Conservation (phyloP, 1,284 basidiomycete species). For the Melanopsichium pennsylvanicum region DNA sequence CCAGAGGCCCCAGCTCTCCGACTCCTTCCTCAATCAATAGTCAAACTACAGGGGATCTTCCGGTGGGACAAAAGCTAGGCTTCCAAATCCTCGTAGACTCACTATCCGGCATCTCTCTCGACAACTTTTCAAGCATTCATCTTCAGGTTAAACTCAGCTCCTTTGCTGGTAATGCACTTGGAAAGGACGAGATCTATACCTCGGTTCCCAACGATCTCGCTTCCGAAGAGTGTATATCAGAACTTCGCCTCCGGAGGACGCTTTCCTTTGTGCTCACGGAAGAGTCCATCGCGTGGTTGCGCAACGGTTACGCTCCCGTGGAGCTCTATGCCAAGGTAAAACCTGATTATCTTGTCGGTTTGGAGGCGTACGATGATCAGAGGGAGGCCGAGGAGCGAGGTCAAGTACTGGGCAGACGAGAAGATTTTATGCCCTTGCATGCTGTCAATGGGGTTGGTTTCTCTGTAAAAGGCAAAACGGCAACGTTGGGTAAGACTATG, state of each 20-base stretch:
- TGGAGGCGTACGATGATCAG: slow-evolving; percentile 47
- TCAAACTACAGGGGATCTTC: slow-evolving; percentile 15
- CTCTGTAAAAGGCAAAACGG: not conserved
- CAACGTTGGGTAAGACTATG: slow-evolving; percentile 28
- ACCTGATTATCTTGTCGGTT: slow-evolving; percentile 24
- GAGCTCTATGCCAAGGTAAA: slow-evolving; percentile 51
- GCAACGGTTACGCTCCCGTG: slow-evolving; percentile 35
- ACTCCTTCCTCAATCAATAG: slow-evolving; percentile 21
- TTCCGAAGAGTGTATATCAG: slow-evolving; percentile 26
- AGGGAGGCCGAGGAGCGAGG: slow-evolving; percentile 25
- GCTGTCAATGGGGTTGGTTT: slow-evolving; percentile 2
- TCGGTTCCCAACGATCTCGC: slow-evolving; percentile 50
- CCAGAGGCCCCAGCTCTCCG: slow-evolving; percentile 25
- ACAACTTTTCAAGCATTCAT: slow-evolving; percentile 45
- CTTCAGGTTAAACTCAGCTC: slow-evolving; percentile 54
- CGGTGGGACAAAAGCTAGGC: slow-evolving; percentile 51
- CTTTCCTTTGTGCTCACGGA: slow-evolving; percentile 50
- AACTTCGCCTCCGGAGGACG: slow-evolving; percentile 49
- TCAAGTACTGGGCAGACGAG: too few relatives aligned
- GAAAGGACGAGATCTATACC: slow-evolving; percentile 51
- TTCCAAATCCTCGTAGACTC: slow-evolving; percentile 54
- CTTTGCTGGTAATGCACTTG: slow-evolving; percentile 44
- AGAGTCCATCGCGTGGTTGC: slow-evolving; percentile 43
- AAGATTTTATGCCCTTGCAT: slow-evolving; percentile 28
- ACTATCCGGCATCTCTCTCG: slow-evolving; percentile 43